These are phyloP conservation scores for Tolypocladium sp. DNA, from an alignment of 2,329 filamentous ascomycete species.

Conservation along the genomic window DNA sequence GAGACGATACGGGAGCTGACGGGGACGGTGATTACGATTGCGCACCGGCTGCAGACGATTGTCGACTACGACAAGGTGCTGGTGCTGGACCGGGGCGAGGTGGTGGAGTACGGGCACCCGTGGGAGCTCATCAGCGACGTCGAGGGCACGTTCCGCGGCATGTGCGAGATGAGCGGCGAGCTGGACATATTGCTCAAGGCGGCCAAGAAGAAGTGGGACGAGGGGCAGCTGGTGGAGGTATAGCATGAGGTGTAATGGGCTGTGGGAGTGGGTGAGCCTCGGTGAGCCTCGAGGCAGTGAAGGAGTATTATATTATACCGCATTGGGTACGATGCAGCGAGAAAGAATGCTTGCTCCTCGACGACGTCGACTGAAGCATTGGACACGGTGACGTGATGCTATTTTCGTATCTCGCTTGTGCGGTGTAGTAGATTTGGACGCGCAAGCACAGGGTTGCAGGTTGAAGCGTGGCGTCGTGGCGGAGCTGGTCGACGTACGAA, in stretches of 20 bases:
- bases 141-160: constrained; percentile 52
- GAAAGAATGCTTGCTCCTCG: too few relatives aligned
- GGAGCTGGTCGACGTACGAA: not conserved
- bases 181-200: constrained; percentile 39
- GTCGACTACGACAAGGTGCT: constrained; percentile 97
- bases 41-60: constrained; percentile 90
- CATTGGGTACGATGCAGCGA: too few relatives aligned
- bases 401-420: too few relatives aligned
- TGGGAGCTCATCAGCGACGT: constrained; percentile 68
- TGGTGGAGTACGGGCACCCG: constrained; percentile 87
- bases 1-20: constrained; percentile 89
- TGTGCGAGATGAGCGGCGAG: constrained; percentile 59
- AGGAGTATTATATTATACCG: too few relatives aligned
- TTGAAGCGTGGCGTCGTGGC: not conserved
- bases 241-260: constrained; percentile 3
- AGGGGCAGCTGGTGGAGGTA: constrained; percentile 25
- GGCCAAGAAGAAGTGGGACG: constrained; percentile 45
- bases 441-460: not conserved
- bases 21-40: constrained; percentile 93
- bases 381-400: too few relatives aligned
- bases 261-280: not conserved
- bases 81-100: constrained; percentile 79
- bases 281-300: not conserved
- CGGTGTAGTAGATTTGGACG: not conserved
- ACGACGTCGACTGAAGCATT: too few relatives aligned